phyloP scores from a whole-genome alignment of 2,329 filamentous ascomycete genomes.

The Pestalotiopsis sp. region DNA sequence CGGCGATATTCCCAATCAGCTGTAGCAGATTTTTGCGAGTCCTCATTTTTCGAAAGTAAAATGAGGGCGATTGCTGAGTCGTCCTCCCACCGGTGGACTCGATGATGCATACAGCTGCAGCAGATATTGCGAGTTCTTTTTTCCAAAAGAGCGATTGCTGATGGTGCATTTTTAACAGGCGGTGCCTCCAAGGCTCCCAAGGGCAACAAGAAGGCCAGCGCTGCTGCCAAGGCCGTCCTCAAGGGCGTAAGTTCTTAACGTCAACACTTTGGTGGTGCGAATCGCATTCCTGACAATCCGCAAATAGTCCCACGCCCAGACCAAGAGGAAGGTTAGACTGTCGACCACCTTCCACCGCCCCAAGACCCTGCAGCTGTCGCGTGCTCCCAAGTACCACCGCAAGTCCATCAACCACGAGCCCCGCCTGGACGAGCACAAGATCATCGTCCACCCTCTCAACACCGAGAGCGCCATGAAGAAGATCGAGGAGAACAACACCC shows the following conservation, averaged over 20 bases:
- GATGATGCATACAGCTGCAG: slow-evolving; percentile 66
- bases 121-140: slow-evolving; percentile 76
- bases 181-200: slow-evolving; percentile 54
- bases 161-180: slow-evolving; percentile 52
- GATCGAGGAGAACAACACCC: slow-evolving; percentile 99
- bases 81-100: slow-evolving; percentile 18
- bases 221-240: slow-evolving; percentile 93
- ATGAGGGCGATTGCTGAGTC: slow-evolving; percentile 10
- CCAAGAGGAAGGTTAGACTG: slow-evolving; percentile 89
- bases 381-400: slow-evolving; percentile 92
- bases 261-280: background rate
- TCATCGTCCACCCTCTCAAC: slow-evolving; percentile 98
- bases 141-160: slow-evolving; percentile 66
- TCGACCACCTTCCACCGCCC: slow-evolving; percentile 96
- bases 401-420: slow-evolving; percentile 89
- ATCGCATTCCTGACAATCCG: too few species aligned
- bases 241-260: slow-evolving; percentile 76
- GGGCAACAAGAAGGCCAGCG: slow-evolving; percentile 83
- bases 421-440: slow-evolving; percentile 95
- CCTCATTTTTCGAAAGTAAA: background rate
- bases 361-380: slow-evolving; percentile 92
- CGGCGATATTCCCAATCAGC: slow-evolving; percentile 2
- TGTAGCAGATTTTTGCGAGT: slow-evolving; percentile 9
- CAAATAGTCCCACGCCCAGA: slow-evolving; percentile 63
- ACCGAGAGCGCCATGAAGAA: slow-evolving; percentile 99